These are phyloP conservation scores for Pogostemon cablin DNA, from an alignment of 257 asterid genomes.

Conservation along the genomic window DNA sequence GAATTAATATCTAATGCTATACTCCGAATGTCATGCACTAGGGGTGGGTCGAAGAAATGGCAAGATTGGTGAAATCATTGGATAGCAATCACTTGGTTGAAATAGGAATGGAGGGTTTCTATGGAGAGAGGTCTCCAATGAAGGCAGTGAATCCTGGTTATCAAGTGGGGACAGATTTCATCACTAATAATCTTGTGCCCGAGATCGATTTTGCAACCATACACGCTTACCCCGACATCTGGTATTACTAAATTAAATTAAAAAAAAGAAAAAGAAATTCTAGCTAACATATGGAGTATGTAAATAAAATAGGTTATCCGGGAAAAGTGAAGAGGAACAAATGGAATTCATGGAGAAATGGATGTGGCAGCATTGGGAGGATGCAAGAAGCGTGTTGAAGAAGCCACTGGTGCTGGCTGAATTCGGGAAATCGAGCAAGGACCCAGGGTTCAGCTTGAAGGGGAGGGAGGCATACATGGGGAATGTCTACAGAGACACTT, in stretches of 20 bases:
- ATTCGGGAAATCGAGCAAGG: slow-evolving; percentile 70
- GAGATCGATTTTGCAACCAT: slow-evolving; percentile 74
- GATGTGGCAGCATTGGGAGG: slow-evolving; percentile 68
- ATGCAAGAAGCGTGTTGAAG: slow-evolving; percentile 53
- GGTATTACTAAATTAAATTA: slow-evolving; percentile 26
- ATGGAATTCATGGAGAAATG: slow-evolving; percentile 71
- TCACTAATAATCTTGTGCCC: slow-evolving; percentile 47
- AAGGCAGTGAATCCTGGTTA: slow-evolving; percentile 67
- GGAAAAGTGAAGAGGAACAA: slow-evolving; percentile 55
- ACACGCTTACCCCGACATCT: slow-evolving; percentile 68
- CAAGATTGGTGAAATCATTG: slow-evolving; percentile 58
- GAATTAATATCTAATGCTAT: too few species aligned
- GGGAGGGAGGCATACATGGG: too few species aligned
- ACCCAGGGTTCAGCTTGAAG: slow-evolving; percentile 40
- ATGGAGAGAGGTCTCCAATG: slow-evolving; percentile 64
- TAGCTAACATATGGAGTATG: too few species aligned
- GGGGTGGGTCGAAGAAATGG: slow-evolving; percentile 72
- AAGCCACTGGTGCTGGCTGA: slow-evolving; percentile 70
- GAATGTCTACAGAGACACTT: too few species aligned
- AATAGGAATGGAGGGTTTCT: slow-evolving; percentile 85
- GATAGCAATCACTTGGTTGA: slow-evolving; percentile 63
- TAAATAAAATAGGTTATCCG: slow-evolving; percentile 49
- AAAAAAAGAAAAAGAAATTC: too few species aligned
- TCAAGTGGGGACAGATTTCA: slow-evolving; percentile 78
- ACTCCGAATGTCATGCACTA: background rate